phyloP scores from a whole-genome alignment of 2,329 filamentous ascomycete species.

The Coleophoma crateriformis region DNA sequence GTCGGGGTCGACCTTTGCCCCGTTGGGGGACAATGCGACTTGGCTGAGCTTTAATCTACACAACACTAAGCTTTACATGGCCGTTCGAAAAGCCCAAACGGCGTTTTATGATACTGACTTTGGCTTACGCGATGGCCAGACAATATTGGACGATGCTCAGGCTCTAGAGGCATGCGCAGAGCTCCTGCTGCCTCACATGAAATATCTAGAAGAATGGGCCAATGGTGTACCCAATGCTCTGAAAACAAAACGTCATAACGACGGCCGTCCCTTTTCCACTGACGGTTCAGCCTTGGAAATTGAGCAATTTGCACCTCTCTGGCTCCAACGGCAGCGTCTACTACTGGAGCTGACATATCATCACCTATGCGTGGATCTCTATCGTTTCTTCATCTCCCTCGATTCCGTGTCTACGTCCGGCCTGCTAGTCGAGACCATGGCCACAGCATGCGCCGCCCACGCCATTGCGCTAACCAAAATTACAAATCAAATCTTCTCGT shows the following conservation, averaged over 20 bases:
- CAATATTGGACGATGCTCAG: constrained; percentile 20
- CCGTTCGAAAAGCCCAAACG: constrained; percentile 22
- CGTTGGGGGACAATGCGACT: constrained; percentile 23
- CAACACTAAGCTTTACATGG: constrained; percentile 24
- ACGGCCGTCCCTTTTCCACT: constrained; percentile 29
- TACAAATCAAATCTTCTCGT: constrained; percentile 28
- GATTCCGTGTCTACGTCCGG: constrained; percentile 4
- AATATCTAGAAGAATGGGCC: constrained; percentile 26
- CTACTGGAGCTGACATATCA: constrained; percentile 38
- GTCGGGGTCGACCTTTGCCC: constrained; percentile 22
- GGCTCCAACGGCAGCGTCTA: constrained; percentile 37
- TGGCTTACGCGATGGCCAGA: constrained; percentile 8
- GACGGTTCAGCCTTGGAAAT: constrained; percentile 28
- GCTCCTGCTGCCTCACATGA: constrained; percentile 18
- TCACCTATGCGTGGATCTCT: constrained; percentile 30
- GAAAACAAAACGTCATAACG: constrained; percentile 27
- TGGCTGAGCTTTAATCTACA: constrained; percentile 27
- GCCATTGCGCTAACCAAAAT: constrained; percentile 32
- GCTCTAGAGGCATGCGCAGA: constrained; percentile 21
- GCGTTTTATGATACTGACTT: constrained; percentile 24
- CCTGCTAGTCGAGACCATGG: constrained; percentile 21
- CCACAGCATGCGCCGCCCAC: constrained; percentile 26
- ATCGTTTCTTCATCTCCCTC: constrained; percentile 35
- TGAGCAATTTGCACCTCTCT: constrained; percentile 31
- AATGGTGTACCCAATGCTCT: constrained; percentile 31